Evolutionary conservation across 208 protist genomes (phyloP), one percentile per base, ranked within the genome.

Genomic region (Jaenimonas drosophilae): DNA sequence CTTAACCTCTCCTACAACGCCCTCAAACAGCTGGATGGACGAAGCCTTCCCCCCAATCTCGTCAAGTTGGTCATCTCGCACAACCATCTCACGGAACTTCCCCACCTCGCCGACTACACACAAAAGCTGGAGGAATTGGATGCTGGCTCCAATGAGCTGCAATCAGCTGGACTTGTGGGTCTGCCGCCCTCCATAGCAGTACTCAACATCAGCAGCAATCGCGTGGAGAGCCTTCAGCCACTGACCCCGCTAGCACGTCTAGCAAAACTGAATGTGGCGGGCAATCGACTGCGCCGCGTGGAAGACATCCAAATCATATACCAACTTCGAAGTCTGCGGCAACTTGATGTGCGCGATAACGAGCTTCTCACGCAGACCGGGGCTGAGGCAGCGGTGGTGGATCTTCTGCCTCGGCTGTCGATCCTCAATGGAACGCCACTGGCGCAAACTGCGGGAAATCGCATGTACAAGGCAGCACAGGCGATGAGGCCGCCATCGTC

Each of bases 1-100:
- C 49, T 91, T 16, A 59, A 88, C 33, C 61, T 91, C 1, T 78
- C 72, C 1, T 60, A 81, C 64, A 91, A 91, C 63, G 60, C 63
- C 4, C 63, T 91, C 2, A 37, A 37, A 4, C 49, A 46, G 43
- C 61, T 88, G 12, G 54, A 59, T 28, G 43, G 43, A 1, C 39
- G 45, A n/a, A 68, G 44, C 25, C 57, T 88, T 41, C 78, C 76
- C 0, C 46, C 69, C 4, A 40, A 45, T 17, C 43, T 91, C 36
- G 37, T 48, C 33, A 49, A 46, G 27, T 50, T 91, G 28, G 69
- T 70, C 28, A 12, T 88, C 21, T 46, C 70, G 4, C 62, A 84
- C 53, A 91, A 91, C 41, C 33, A 42, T 6, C 56, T 91, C 17
- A 39, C 63, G 4, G 58, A 63, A 9, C 46, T 85, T 14, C 40